phyloP scores from a whole-genome alignment of 192 early-diverging fungal genomes.

The Coemansia sp. region DNA sequence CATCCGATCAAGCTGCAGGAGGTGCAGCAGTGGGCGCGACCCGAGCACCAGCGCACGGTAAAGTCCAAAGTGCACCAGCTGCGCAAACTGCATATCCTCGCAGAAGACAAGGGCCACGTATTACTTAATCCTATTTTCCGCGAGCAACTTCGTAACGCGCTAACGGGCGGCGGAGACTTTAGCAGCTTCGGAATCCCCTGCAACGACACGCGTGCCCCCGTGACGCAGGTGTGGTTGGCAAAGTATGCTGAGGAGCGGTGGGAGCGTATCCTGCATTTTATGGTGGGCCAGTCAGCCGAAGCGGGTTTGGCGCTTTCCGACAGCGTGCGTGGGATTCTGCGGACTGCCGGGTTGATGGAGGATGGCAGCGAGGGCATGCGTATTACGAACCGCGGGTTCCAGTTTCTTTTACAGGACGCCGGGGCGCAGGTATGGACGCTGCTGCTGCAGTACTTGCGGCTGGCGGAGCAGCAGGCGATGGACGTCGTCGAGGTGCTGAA shows the following conservation, averaged over 20 bases:
- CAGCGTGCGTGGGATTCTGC: constrained; percentile 70
- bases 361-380: constrained; percentile 39
- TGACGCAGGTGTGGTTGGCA: constrained; percentile 73
- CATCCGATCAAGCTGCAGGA: constrained; percentile 60
- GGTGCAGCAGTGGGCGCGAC: constrained; percentile 61
- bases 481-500: constrained; percentile 92
- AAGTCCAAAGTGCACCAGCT: constrained; percentile 67
- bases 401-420: constrained; percentile 91
- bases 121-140: constrained; percentile 68
- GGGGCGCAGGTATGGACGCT: constrained; percentile 97
- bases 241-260: constrained; percentile 77
- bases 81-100: constrained; percentile 68
- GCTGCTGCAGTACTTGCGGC: constrained; percentile 85
- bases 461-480: constrained; percentile 73
- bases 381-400: constrained; percentile 97
- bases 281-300: constrained; percentile 77
- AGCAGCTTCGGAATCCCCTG: constrained; percentile 81
- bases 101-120: constrained; percentile 50
- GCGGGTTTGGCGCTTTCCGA: constrained; percentile 58
- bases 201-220: constrained; percentile 10
- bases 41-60: constrained; percentile 52
- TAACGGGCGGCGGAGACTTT: constrained; percentile 79
- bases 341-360: constrained; percentile 74
- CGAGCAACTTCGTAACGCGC: constrained; percentile 63
- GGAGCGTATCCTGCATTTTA: constrained; percentile 91